Conservation (phyloP, 345 rosid species). For the Xanthoceras sorbifolium region DNA sequence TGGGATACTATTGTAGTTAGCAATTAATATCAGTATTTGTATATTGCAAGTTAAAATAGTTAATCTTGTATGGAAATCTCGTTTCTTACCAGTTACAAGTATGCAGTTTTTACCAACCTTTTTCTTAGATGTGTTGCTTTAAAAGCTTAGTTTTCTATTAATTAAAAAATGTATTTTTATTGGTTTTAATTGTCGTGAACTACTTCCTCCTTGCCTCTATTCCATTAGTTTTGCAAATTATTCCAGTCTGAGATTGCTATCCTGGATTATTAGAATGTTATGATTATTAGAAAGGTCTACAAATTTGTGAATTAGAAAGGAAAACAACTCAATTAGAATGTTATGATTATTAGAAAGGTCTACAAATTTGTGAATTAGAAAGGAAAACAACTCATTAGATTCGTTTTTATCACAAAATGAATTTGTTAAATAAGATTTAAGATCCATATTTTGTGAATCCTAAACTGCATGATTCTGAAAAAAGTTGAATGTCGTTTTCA, state of each 20-base stretch:
- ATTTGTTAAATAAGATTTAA: background rate
- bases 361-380: no score
- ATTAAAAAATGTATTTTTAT: background rate
- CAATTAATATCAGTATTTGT: background rate
- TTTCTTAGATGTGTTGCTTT: background rate
- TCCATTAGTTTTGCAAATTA: conserved; percentile 3
- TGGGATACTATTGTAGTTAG: background rate
- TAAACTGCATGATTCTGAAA: background rate
- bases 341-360: no score
- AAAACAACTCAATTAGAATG: no score
- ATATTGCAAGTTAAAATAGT: background rate
- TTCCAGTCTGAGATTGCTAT: background rate
- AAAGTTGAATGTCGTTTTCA: no score
- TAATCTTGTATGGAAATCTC: background rate
- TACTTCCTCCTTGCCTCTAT: background rate
- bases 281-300: background rate
- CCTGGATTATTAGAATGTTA: background rate
- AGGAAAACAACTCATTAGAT: no score
- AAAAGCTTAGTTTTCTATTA: background rate
- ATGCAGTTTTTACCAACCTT: background rate
- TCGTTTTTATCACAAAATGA: background rate
- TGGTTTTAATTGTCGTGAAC: background rate
- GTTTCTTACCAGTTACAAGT: background rate
- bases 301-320: conserved; percentile 4
- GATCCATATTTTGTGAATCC: background rate